Evolutionary conservation across 208 protist species (phyloP), one percentile per base, ranked within the genome.

Genomic region (Trypanosoma avium): DNA sequence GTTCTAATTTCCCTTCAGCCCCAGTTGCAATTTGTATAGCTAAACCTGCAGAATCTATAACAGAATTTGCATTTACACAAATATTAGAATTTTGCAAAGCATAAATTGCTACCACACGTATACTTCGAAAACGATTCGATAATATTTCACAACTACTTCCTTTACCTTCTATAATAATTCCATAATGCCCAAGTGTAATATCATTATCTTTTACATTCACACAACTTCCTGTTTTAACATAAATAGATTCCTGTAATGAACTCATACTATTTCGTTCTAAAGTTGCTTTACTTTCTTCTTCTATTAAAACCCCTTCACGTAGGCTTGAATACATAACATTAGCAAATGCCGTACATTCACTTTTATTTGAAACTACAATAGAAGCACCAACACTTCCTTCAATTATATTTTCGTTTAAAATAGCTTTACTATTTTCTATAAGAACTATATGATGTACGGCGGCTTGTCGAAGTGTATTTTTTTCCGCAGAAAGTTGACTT

Each of bases 191-290:
- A 30, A 75, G 70, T 22, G 50, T 61, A 10, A 77, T 21, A 36
- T 63, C 54, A 56, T 78, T 82, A 13, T 62, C 48, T 27, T 70
- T 43, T 1, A 38, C 65, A 54, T 63, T 19, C 24, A 71, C 32
- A 29, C 29, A 56, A 46, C 75, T 57, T 22, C 59, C 63, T 9
- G 29, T 29, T 32, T 56, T 73, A 19, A 77, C 70, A 43, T 63
- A 69, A 45, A 81, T 57, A n/a, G 53, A 45, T 42, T 68, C 48
- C 9, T 42, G n/a, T 29, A 70, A 69, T 12, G 70, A 65, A 43
- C 73, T 55, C 35, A 81, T 57, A 26, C 47, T 63, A 38, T 77
- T 77, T 22, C 33, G 19, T 48, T 67, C 49, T 47, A 77, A 36
- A 24, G 22, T 61, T 2, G 58, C 69, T 3, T 61, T 66, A 12